A percentile compares a stretch with the other conserved stretches of the same genome.
Evolutionary conservation across 148 eudicot genomes (phyloP).

Genomic region (Suaeda aralocaspica): DNA sequence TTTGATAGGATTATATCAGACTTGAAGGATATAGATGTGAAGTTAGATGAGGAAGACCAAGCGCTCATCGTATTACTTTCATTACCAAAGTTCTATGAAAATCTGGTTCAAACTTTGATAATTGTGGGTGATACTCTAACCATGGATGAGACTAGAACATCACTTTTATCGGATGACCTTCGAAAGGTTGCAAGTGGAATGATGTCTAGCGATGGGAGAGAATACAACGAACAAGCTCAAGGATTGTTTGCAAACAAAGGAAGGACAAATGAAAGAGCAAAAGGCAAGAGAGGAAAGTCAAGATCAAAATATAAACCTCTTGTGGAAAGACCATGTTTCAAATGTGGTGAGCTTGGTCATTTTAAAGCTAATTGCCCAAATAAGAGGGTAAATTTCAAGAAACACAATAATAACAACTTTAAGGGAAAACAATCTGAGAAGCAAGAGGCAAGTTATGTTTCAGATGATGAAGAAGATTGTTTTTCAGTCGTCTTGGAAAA

Average conservation of each 20-base stretch:
- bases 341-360: no score
- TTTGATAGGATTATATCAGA: background rate
- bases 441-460: background rate
- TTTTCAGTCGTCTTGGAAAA: background rate
- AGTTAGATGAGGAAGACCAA: background rate
- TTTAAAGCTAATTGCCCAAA: conserved; percentile 3
- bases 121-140: conserved; percentile 14
- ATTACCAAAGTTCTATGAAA: background rate
- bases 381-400: conserved; percentile 8
- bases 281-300: background rate
- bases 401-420: background rate
- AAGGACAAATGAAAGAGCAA: conserved; percentile 3
- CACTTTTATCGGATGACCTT: conserved; percentile 15
- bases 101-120: conserved; percentile 11
- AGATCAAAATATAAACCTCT: background rate
- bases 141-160: conserved; percentile 14
- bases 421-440: background rate
- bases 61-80: background rate
- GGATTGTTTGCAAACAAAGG: no score
- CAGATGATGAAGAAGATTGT: background rate
- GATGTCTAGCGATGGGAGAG: background rate
- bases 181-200: conserved; percentile 14
- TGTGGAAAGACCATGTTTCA: background rate
- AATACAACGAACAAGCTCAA: background rate
- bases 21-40: conserved; percentile 7